These are phyloP conservation scores for Microcyclospora pomicola DNA, from an alignment of 2,329 filamentous ascomycete genomes.

Conservation along the genomic window DNA sequence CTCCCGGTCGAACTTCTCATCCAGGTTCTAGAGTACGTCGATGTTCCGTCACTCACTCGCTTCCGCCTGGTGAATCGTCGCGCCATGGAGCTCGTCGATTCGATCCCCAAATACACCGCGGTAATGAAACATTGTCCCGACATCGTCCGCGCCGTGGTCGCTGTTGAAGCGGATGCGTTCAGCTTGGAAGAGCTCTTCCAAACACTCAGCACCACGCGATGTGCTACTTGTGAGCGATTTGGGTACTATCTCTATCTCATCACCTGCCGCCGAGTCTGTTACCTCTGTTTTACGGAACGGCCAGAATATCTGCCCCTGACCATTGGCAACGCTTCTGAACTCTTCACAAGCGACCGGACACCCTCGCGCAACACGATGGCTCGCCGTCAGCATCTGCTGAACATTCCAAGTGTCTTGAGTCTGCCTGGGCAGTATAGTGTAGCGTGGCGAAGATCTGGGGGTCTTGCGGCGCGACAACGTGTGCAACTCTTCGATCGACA, in stretches of 20 bases:
- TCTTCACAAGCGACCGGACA: not conserved
- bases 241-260: constrained; percentile 28
- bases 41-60: constrained; percentile 21
- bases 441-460: not conserved
- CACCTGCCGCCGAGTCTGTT: constrained; percentile 28
- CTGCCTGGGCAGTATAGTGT: not conserved
- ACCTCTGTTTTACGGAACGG: constrained; percentile 23
- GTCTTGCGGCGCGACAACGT: no score
- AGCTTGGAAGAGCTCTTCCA: constrained; percentile 16
- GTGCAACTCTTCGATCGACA: not conserved
- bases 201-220: constrained; percentile 21
- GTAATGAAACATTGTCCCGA: constrained; percentile 22
- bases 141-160: not conserved
- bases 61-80: constrained; percentile 25
- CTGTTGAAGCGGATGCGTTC: not conserved
- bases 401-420: not conserved
- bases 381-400: not conserved
- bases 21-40: constrained; percentile 17
- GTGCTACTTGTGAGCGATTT: constrained; percentile 25
- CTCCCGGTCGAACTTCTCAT: constrained; percentile 14
- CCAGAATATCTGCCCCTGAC: constrained; percentile 11
- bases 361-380: no score
- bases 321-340: not conserved
- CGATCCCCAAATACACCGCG: constrained; percentile 23
- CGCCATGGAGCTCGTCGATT: constrained; percentile 25